Percentiles rank a stretch among this genome's conserved stretches.
These are phyloP conservation scores for Mortierella antarctica DNA, from an alignment of 192 early-diverging fungal genomes.

Conservation along the genomic window DNA sequence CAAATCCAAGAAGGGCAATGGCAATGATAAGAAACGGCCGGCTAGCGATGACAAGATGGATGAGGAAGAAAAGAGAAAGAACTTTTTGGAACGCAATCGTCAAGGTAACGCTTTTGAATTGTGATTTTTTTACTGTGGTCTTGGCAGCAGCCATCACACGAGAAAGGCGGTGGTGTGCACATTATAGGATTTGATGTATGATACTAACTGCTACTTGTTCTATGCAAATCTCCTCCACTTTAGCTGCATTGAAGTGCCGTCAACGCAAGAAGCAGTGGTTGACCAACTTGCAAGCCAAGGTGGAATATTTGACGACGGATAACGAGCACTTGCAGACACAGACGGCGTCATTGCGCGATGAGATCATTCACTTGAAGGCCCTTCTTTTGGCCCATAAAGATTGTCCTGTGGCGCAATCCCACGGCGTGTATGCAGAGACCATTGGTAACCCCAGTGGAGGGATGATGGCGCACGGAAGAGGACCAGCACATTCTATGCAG, in stretches of 20 bases:
- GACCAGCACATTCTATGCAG: conserved; percentile 2
- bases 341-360: conserved; percentile 71
- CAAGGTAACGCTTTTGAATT: conserved; percentile 61
- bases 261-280: conserved; percentile 96
- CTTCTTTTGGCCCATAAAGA: conserved; percentile 82
- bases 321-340: conserved; percentile 74
- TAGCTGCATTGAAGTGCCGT: conserved; percentile 90
- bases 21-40: conserved; percentile 27
- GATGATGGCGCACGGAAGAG: conserved; percentile 29
- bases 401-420: conserved; percentile 75
- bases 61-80: conserved; percentile 78
- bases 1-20: conserved; percentile 18
- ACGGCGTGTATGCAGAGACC: conserved; percentile 66
- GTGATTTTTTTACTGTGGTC: background rate
- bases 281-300: conserved; percentile 76
- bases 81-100: conserved; percentile 91
- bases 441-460: conserved; percentile 26
- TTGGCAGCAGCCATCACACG: background rate
- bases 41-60: conserved; percentile 55
- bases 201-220: conserved; percentile 1
- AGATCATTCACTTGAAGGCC: conserved; percentile 80
- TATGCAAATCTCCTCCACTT: background rate
- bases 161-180: background rate
- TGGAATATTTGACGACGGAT: conserved; percentile 70
- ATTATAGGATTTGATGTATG: background rate